Evolutionary conservation across 345 rosid genomes (phyloP).

Genomic region (Cochlearia excelsa): DNA sequence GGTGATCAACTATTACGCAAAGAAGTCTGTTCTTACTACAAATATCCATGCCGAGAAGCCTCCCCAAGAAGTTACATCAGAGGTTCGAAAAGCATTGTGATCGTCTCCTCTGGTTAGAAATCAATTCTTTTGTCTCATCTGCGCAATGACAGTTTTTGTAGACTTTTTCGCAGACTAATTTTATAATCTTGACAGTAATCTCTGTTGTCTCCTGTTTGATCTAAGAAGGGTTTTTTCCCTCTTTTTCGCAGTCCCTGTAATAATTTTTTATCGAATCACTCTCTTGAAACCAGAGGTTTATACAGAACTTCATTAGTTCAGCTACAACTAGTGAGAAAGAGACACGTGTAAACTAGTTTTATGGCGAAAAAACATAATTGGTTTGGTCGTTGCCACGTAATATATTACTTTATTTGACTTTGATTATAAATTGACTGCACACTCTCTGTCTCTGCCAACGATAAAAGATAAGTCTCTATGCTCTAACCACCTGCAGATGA

Average conservation of each 20-base stretch:
- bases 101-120: conserved; percentile 20
- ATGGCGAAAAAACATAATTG: not conserved
- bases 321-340: too few species aligned
- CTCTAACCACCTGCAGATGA: conserved; percentile 22
- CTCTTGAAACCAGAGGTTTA: too few species aligned
- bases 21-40: conserved; percentile 55
- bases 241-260: too few species aligned
- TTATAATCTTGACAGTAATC: conserved; percentile 12
- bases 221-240: too few species aligned
- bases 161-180: conserved; percentile 7
- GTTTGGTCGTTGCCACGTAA: conserved; percentile 26
- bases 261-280: too few species aligned
- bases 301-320: too few species aligned
- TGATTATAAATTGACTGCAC: conserved; percentile 16
- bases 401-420: not conserved
- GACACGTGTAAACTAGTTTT: conserved; percentile 8
- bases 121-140: conserved; percentile 27
- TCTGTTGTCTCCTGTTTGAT: not conserved
- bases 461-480: not conserved
- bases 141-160: conserved; percentile 31
- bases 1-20: conserved; percentile 69
- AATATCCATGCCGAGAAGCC: conserved; percentile 69
- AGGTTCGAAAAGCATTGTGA: conserved; percentile 66
- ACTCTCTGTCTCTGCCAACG: conserved; percentile 13
- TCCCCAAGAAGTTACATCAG: conserved; percentile 61